Evolutionary conservation across 257 asterid genomes (phyloP).

Genomic region (Scutellaria baicalensis): DNA sequence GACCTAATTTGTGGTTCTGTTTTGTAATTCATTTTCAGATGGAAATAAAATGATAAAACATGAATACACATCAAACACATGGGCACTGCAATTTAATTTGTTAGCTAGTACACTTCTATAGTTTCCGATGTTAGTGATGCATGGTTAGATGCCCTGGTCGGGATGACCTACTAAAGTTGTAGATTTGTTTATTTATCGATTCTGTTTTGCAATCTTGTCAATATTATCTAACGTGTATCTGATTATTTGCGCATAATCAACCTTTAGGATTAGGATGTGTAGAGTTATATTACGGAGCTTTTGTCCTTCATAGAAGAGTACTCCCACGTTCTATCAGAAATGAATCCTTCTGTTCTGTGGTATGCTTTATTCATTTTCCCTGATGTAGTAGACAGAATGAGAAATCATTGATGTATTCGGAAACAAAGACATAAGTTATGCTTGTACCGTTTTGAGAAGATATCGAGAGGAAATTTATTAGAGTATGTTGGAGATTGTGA

Average conservation of each 20-base stretch:
- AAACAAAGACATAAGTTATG: neutral
- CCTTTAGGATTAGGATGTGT: neutral
- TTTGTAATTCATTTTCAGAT: neutral
- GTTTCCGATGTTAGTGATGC: neutral
- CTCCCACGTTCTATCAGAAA: neutral
- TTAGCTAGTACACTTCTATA: neutral
- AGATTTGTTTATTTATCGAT: neutral
- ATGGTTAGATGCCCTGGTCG: neutral
- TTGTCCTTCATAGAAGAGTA: neutral
- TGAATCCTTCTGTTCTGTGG: neutral
- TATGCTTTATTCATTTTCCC: neutral
- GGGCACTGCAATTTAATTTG: neutral
- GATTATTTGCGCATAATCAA: neutral
- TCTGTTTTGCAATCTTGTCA: neutral
- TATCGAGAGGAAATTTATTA: neutral
- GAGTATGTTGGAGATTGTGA: neutral
- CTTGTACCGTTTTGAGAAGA: neutral
- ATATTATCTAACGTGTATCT: neutral
- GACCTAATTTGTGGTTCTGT: neutral
- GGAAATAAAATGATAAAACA: neutral
- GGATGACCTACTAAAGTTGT: neutral
- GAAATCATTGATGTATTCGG: neutral
- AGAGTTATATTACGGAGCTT: neutral
- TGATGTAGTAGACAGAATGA: neutral
- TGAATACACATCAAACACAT: neutral